These are phyloP conservation scores for Penicillium olsonii DNA, from an alignment of 2,329 filamentous ascomycete species.

Conservation along the genomic window DNA sequence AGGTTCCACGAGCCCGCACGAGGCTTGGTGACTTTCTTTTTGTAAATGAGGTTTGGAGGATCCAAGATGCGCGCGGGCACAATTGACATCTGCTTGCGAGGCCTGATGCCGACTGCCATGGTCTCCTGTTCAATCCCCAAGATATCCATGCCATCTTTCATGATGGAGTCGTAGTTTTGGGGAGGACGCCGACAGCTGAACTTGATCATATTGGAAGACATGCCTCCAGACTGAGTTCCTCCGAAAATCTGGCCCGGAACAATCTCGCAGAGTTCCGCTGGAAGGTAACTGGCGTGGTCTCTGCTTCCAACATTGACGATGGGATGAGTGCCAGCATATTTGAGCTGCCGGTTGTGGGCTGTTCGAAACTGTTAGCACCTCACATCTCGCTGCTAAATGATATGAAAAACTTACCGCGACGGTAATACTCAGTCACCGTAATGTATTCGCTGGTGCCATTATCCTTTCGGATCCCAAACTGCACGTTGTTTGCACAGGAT, in stretches of 20 bases:
- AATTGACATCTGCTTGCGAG: conserved; percentile 12
- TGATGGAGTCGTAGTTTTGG: conserved; percentile 65
- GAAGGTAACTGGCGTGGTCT: conserved; percentile 61
- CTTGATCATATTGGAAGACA: conserved; percentile 67
- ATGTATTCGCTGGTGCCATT: conserved; percentile 13
- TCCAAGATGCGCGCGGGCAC: conserved; percentile 17
- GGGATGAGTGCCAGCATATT: conserved; percentile 44
- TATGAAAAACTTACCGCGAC: conserved; percentile 13
- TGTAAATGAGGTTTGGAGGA: conserved; percentile 17
- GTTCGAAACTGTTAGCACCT: conserved; percentile 2
- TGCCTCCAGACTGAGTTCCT: conserved; percentile 55
- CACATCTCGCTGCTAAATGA: neutral
- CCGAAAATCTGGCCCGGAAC: conserved; percentile 63
- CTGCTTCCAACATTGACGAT: conserved; percentile 65
- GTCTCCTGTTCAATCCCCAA: conserved; percentile 9
- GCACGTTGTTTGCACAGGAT: conserved; percentile 9
- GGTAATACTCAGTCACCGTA: conserved; percentile 25
- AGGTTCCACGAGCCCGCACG: conserved; percentile 20
- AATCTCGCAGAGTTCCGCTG: conserved; percentile 64
- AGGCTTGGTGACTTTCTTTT: neutral
- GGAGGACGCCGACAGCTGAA: conserved; percentile 68
- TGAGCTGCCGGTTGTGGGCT: conserved; percentile 39
- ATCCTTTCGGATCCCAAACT: conserved; percentile 15
- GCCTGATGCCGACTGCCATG: conserved; percentile 3
- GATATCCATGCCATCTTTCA: conserved; percentile 17